phyloP scores from a whole-genome alignment of 2,329 filamentous ascomycete species.

The Aureobasidium pullulans region DNA sequence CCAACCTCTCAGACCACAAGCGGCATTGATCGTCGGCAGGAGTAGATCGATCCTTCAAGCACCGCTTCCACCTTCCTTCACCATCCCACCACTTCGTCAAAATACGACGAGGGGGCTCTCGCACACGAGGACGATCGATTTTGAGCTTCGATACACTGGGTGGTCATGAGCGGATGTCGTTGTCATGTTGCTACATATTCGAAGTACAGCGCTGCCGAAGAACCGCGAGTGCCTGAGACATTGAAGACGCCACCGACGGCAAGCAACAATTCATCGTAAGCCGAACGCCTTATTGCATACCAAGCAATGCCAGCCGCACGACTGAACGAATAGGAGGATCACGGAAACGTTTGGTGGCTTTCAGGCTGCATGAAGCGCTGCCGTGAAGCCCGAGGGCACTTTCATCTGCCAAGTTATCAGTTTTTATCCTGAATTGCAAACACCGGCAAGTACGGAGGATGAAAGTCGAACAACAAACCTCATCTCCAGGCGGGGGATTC shows the following conservation, averaged over 20 bases:
- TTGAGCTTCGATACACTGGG: no score
- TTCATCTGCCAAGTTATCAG: not conserved
- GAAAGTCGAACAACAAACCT: not conserved
- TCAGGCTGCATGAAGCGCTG: constrained; percentile 3
- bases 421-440: not conserved
- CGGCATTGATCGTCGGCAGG: not conserved
- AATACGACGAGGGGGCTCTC: no score
- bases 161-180: not conserved
- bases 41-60: not conserved
- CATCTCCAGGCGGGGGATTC: not conserved
- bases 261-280: not conserved
- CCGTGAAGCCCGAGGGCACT: not conserved
- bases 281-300: not conserved
- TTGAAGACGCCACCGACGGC: not conserved
- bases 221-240: not conserved
- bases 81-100: not conserved
- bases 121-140: no score
- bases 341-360: constrained; percentile 3
- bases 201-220: not conserved
- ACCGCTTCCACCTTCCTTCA: not conserved
- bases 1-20: not conserved
- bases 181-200: not conserved
- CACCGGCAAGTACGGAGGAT: not conserved
- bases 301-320: constrained; percentile 1
- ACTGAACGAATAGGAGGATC: not conserved